phyloP scores from a whole-genome alignment of 192 early-diverging fungal genomes.

The Gonapodya sp. region DNA sequence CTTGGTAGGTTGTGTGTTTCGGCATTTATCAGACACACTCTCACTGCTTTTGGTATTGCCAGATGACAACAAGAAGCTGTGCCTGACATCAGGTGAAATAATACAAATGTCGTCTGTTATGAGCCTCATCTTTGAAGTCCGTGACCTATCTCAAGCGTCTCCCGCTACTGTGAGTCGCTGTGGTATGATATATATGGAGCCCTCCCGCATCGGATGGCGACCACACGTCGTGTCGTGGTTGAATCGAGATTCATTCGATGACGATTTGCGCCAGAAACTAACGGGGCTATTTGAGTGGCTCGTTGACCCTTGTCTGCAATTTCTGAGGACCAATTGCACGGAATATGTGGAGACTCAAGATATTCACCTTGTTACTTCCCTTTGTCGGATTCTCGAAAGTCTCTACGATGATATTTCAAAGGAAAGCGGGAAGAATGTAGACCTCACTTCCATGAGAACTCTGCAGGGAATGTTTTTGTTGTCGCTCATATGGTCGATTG shows the following conservation, averaged over 20 bases:
- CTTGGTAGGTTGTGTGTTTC: constrained; percentile 11
- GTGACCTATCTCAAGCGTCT: constrained; percentile 48
- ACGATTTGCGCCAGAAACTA: constrained; percentile 26
- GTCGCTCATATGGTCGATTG: constrained; percentile 41
- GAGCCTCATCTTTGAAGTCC: constrained; percentile 54
- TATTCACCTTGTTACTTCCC: constrained; percentile 35
- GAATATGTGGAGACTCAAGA: constrained; percentile 45
- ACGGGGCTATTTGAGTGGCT: constrained; percentile 40
- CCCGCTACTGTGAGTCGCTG: constrained; percentile 57
- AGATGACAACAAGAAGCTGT: constrained; percentile 52
- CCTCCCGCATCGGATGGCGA: constrained; percentile 39
- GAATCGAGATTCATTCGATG: constrained; percentile 25
- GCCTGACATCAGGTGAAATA: constrained; percentile 50
- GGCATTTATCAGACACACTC: neutral
- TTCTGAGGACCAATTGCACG: constrained; percentile 32
- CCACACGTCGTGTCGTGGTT: constrained; percentile 45
- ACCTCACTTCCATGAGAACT: constrained; percentile 17
- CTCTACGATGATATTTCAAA: constrained; percentile 28
- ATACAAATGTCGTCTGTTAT: constrained; percentile 50
- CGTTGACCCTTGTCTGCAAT: constrained; percentile 29
- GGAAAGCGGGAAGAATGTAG: constrained; percentile 7
- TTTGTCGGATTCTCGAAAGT: constrained; percentile 46
- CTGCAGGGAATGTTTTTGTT: constrained; percentile 42
- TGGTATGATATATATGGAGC: constrained; percentile 58
- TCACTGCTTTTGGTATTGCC: neutral